phyloP scores from a whole-genome alignment of 805 yeast genomes.

The Komagataella mondaviorum region DNA sequence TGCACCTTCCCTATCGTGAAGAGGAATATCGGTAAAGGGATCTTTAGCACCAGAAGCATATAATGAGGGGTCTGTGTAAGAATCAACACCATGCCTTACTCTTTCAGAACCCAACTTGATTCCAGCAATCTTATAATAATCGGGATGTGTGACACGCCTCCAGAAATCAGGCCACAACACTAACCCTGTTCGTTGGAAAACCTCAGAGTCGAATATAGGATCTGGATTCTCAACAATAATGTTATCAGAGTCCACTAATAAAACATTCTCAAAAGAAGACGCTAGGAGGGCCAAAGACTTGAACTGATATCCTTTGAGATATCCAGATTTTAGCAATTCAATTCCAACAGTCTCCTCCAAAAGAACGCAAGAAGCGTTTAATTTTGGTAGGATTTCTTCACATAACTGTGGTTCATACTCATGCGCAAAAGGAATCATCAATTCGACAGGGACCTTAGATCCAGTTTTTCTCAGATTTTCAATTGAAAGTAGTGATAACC shows the following conservation, averaged over 20 bases:
- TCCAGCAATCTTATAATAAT: slow-evolving; percentile 30
- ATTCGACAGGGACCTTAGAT: slow-evolving; percentile 33
- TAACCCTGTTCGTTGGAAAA: slow-evolving; percentile 37
- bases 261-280: slow-evolving; percentile 38
- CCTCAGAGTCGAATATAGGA: slow-evolving; percentile 37
- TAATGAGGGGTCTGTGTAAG: slow-evolving; percentile 9
- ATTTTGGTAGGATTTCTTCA: slow-evolving; percentile 23
- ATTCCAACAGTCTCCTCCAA: slow-evolving; percentile 36
- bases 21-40: slow-evolving; percentile 18
- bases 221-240: slow-evolving; percentile 35
- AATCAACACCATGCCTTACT: slow-evolving; percentile 16
- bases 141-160: slow-evolving; percentile 41
- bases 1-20: slow-evolving; percentile 37
- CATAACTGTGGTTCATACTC: slow-evolving; percentile 33
- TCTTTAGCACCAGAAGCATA: slow-evolving; percentile 1
- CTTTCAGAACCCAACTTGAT: slow-evolving; percentile 17
- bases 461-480: slow-evolving; percentile 32
- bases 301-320: slow-evolving; percentile 33
- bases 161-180: slow-evolving; percentile 51
- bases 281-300: slow-evolving; percentile 34
- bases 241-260: slow-evolving; percentile 40
- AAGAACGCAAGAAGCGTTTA: slow-evolving; percentile 49
- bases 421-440: slow-evolving; percentile 29
- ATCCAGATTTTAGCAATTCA: slow-evolving; percentile 20
- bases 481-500: slow-evolving; percentile 44